These are phyloP conservation scores for Xylariaceae sp. DNA, from an alignment of 2,329 filamentous ascomycete species.

Conservation along the genomic window DNA sequence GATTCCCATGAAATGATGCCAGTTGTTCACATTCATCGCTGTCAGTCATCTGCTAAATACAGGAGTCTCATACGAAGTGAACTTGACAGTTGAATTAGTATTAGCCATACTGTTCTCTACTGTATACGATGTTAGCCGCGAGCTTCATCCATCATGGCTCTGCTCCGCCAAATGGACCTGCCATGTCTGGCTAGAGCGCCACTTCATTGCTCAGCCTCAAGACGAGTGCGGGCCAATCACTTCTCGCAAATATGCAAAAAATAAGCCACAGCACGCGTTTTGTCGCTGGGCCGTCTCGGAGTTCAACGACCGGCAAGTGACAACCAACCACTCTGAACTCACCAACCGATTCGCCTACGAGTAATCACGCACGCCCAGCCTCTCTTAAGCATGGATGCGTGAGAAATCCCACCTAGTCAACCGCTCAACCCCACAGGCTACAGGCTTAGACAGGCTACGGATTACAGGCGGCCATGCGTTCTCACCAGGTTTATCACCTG, in stretches of 20 bases:
- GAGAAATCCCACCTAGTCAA: constrained; percentile 4
- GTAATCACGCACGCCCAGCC: constrained; percentile 15
- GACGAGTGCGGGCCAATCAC: constrained; percentile 11
- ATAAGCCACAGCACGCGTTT: constrained; percentile 1
- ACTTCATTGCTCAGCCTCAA: constrained; percentile 11
- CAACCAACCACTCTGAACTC: constrained; percentile 8
- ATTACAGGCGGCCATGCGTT: neutral
- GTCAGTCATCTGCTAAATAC: no score
- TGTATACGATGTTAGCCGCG: no score
- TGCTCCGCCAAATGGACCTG: neutral
- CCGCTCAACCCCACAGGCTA: neutral
- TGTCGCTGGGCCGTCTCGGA: neutral
- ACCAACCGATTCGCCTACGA: constrained; percentile 10
- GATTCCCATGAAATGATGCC: no score
- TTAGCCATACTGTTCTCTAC: no score
- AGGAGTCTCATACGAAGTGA: no score
- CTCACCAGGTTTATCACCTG: neutral
- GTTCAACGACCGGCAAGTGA: constrained; percentile 2
- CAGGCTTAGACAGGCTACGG: no score
- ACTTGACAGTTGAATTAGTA: no score
- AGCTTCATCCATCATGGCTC: neutral
- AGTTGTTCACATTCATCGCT: no score
- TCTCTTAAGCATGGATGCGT: constrained; percentile 14
- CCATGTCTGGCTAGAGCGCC: neutral
- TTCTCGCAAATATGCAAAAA: neutral